These are phyloP conservation scores for Aspergillus cejpii DNA, from an alignment of 2,329 filamentous ascomycete species.

Conservation along the genomic window DNA sequence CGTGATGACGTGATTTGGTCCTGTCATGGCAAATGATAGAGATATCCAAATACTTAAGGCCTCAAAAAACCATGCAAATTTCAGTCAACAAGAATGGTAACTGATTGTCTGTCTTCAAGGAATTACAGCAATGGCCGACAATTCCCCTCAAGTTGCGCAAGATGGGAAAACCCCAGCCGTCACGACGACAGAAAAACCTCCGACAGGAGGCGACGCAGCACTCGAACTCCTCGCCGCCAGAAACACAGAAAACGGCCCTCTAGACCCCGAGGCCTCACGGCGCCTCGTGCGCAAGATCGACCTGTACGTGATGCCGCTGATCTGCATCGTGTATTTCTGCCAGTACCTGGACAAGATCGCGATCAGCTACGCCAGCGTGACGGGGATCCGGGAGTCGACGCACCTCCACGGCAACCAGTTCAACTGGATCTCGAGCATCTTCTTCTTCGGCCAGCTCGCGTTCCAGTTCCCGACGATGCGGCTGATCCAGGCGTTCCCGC, in stretches of 20 bases:
- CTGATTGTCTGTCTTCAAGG: neutral
- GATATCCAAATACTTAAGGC: neutral
- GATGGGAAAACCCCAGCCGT: neutral
- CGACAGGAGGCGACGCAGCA: conserved; percentile 4
- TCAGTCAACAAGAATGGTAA: neutral
- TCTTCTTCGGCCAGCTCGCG: conserved; percentile 18
- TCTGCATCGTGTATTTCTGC: conserved; percentile 29
- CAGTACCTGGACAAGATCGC: conserved; percentile 27
- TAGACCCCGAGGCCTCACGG: conserved; percentile 8
- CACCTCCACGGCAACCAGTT: conserved; percentile 40
- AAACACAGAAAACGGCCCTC: neutral
- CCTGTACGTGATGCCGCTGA: conserved; percentile 25
- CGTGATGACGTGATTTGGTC: neutral
- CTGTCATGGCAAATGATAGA: neutral
- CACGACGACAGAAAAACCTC: neutral
- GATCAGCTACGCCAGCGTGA: conserved; percentile 25
- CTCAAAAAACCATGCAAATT: neutral
- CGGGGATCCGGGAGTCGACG: conserved; percentile 24
- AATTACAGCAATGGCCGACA: neutral
- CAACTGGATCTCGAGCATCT: conserved; percentile 38
- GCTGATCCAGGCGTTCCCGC: conserved; percentile 36
- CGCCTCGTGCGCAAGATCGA: conserved; percentile 26
- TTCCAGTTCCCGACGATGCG: conserved; percentile 38
- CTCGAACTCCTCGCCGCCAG: conserved; percentile 3
- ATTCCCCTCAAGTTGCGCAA: neutral